Base-by-base conservation (phyloP, 371 early-diverging fungal genomes). In the Choanephora cucurbitarum region DNA sequence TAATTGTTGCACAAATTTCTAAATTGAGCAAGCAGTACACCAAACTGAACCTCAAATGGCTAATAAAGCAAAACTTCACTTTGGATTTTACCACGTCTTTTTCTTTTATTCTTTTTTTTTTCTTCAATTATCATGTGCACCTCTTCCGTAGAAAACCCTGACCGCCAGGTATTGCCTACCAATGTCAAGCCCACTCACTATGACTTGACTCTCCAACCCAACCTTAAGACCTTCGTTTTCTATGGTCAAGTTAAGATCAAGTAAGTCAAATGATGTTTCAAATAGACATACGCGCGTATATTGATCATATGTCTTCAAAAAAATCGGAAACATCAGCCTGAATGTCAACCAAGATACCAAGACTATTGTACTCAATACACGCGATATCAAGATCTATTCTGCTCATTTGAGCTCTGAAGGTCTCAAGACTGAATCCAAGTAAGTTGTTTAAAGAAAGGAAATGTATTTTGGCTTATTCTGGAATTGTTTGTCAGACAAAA, bases 171-270 rank as follows among this genome's bases (percentile, higher is more conserved):
- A 48, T 77, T 92, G 28, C 93, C 93, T 41, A 82, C 83, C 13
- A 86, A 80, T 48, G 84, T 89, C 44, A 80, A 70, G 57, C 93
- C 93, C 22, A 69, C 79, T 34, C 89, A 91, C 61, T 92, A 92
- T 71, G 80, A 79, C 56, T 72, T 92, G 46, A 75, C 78, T 5
- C 65, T 92, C 39, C 78, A 79, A 48, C 89, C 91, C 15, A 74
- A 89, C 66, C 70, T 90, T 50, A 66, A 62, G 44, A 75, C 76
- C 39, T 88, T 87, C 72, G 80, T 76, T 23, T 92, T 87, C 62
- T 66, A 81, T 34, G 92, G 92, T 44, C 72, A 67, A 34, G 90
- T 90, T 50, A 77, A 76, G 44, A 69, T 82, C 49, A 66, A 77
- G 77, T 79, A 70, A 70, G 73, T 69, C 6, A 32, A 34, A 31